Base-by-base conservation (phyloP, 2,329 filamentous ascomycete genomes). In the Peltaster fructicola region DNA sequence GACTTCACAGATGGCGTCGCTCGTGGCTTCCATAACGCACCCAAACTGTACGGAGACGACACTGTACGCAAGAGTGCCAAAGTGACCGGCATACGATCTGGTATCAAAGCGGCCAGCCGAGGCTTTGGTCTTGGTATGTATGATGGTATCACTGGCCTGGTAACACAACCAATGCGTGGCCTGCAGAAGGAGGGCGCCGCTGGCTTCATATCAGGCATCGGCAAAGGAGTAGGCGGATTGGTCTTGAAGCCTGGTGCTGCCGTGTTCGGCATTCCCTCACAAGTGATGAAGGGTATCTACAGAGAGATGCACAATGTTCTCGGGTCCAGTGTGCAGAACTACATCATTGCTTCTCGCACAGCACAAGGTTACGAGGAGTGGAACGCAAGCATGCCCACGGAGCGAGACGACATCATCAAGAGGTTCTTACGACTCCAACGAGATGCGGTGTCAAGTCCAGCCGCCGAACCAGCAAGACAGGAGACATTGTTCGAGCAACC, bases 1-100 rank as follows among this genome's bases (percentile, higher is more conserved):
- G 81, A 91, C 47, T 78, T 92, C 38, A 80, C 78, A 12, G 55
- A 92, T 24, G 76, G 75, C 1, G 51, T 92, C 15, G 74, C 82
- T 1, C 77, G 76, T 46, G 84, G 84, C 0, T 31, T 31, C 21
- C 29, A 20, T 16, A 14, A 16, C 12, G 7, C 25, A 4, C 29
- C 29, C 6, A 14, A 23, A 8, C 29, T 31, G 23, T 31, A 26
- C 26, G 22, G 22, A 17, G 11, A 13, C 9, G 15, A 29, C 13
- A 20, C 23, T 1, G 7, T 10, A 8, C 8, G 17, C 22, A 25
- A 31, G 19, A 26, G 26, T n/a, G n/a, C n/a, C 11, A 15, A 15
- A 14, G 26, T 31, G 3, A 31, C 22, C 3, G 26, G 26, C 24
- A 12, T 15, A 15, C 11, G 22, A 14, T 30, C 28, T 10, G 28